Base-by-base conservation (phyloP, 2,329 filamentous ascomycete species). In the Ramularia collo-cygni region DNA sequence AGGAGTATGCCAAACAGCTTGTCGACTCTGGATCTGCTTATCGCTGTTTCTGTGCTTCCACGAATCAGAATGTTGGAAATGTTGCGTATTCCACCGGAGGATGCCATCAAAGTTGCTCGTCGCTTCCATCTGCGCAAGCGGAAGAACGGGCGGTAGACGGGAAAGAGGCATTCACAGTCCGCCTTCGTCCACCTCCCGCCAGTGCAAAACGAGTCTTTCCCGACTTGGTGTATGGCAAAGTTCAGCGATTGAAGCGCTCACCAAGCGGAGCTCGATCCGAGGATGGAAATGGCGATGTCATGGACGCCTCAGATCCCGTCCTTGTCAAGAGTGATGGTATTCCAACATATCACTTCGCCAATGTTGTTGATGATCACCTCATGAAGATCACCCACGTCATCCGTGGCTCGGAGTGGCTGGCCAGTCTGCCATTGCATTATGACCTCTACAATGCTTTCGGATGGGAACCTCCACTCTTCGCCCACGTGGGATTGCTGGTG, bases 351-450 rank as follows among this genome's bases (percentile, higher is more conserved):
- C 92, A 98, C 63, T 81, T 98, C 46, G 92, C 92, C 4, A 98
- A 96, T 57, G 90, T 98, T 7, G 82, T 98, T 4, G 92, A 98
- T 58, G 92, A 98, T 57, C 86, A 95, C 61, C 71, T 83, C 44
- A 98, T 98, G 92, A 69, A 85, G 44, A 93, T 98, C 51, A 95
- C 89, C 0, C 90, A 96, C 63, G 92, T 98, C 10, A 85, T 98
- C 43, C 81, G 92, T 29, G 92, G 90, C 38, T 82, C 83, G 73
- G 92, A 98, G 75, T 98, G 92, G 92, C 83, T 98, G 66, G 79
- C 90, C 24, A 95, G 89, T 1, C 96, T 92, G 0, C 88, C 89
- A 1, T 85, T 83, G 58, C 81, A 85, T 58, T 67, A 83, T 42
- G 74, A 74, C 26, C 61, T 73, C 50, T 73, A 73, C 52, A 49